Conservation (phyloP, 2,329 filamentous ascomycete genomes). For the Balansia obtecta region DNA sequence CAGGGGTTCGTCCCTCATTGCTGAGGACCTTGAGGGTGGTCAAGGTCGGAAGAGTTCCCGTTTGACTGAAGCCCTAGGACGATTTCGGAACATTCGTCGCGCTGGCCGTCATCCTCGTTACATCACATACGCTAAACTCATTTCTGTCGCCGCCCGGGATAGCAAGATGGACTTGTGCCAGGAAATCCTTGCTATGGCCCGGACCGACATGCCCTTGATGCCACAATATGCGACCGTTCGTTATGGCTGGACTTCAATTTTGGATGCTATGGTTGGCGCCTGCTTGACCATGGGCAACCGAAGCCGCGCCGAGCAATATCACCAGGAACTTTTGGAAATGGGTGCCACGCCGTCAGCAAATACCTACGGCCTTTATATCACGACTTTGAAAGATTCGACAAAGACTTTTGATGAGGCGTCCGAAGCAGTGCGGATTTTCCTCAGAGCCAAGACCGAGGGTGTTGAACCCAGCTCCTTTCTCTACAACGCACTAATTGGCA, state of each 20-base stretch:
- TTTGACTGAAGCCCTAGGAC: conserved; percentile 67
- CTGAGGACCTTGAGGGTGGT: conserved; percentile 74
- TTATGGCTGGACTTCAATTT: conserved; percentile 91
- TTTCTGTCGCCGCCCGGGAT: conserved; percentile 77
- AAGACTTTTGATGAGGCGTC: conserved; percentile 97
- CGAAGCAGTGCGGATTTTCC: conserved; percentile 95
- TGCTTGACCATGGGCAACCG: conserved; percentile 77
- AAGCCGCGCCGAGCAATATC: conserved; percentile 69
- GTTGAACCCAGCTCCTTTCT: conserved; percentile 94
- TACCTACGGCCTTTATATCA: conserved; percentile 97
- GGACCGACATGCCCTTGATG: conserved; percentile 74
- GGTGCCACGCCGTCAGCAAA: conserved; percentile 89
- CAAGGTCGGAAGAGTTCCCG: conserved; percentile 60
- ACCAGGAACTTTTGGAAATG: conserved; percentile 84
- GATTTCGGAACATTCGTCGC: conserved; percentile 88
- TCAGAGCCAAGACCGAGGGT: conserved; percentile 82
- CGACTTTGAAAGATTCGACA: conserved; percentile 92
- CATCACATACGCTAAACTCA: conserved; percentile 93
- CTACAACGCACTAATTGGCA: conserved; percentile 96
- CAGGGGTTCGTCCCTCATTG: conserved; percentile 82
- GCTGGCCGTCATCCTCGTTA: conserved; percentile 86
- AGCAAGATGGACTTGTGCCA: conserved; percentile 70
- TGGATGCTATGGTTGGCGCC: conserved; percentile 92
- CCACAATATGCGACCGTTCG: conserved; percentile 77
- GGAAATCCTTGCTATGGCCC: conserved; percentile 81